phyloP scores from a whole-genome alignment of 805 yeast genomes.

The Ogataea thermomethanolica region DNA sequence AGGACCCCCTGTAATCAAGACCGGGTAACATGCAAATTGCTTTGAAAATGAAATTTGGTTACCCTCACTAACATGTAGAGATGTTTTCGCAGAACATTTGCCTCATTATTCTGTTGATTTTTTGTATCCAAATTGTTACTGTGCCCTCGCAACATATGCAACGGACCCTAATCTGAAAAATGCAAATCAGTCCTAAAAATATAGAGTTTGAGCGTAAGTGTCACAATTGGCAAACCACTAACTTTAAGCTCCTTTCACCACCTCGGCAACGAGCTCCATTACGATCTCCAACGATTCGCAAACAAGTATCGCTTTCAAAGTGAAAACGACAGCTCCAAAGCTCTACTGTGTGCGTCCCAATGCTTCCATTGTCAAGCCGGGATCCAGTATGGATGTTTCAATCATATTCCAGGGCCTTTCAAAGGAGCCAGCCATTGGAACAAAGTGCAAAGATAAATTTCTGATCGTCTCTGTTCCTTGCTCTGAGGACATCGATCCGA shows the following conservation, averaged over 20 bases:
- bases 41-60: conserved; percentile 6
- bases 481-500: conserved; percentile 51
- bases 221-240: conserved; percentile 1
- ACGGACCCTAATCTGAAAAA: conserved; percentile 25
- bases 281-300: conserved; percentile 52
- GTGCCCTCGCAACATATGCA: conserved; percentile 8
- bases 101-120: conserved; percentile 13
- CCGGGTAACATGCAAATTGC: conserved; percentile 6
- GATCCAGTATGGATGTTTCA: conserved; percentile 66
- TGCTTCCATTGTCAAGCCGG: conserved; percentile 77
- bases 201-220: conserved; percentile 78
- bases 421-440: conserved; percentile 68
- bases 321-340: conserved; percentile 97
- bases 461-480: conserved; percentile 83
- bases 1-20: not conserved
- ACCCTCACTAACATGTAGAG: conserved; percentile 12
- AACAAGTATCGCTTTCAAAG: conserved; percentile 78
- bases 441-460: conserved; percentile 88
- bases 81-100: conserved; percentile 11
- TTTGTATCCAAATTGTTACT: conserved; percentile 3
- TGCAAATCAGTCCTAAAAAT: conserved; percentile 70
- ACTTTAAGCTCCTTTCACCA: conserved; percentile 64
- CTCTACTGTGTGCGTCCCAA: conserved; percentile 94
- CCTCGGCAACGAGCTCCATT: conserved; percentile 63
- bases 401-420: conserved; percentile 82